Evolutionary conservation across 306 rosid species (phyloP), one percentile per base, ranked within the genome.

Genomic region (Glycine soja): DNA sequence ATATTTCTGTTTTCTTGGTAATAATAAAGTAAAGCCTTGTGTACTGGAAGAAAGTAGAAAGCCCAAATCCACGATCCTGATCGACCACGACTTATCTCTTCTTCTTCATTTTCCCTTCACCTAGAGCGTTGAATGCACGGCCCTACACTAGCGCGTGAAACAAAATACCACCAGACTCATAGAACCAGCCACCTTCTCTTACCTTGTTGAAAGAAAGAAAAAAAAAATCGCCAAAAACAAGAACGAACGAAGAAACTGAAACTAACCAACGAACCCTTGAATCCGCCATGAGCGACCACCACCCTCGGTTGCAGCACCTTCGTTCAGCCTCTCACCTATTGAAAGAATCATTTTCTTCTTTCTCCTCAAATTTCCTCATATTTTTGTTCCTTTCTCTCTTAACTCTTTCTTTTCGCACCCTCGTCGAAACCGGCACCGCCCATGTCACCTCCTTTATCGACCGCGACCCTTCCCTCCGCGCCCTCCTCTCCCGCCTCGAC

Each of bases 401-500:
- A 69, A 84, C 92, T 79, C 85, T 89, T 79, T 93, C 96, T 13
- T 95, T 95, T 74, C 97, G 98, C 24, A 59, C 86, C 18, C 68
- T 90, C 82, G 90, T 95, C 14, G 98, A 95, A 64, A 88, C 85
- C 59, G 97, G 96, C 4, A 84, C 96, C 85, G 48, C 77, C 67
- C 81, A 87, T 81, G 88, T 93, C 77, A 93, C 95, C 80, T 73
- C 98, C 62, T 88, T 93, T 85, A 86, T 93, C 74, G 99, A 93
- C 78, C 93, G 90, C 11, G 98, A 95, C 76, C 98, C 98, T 14
- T 88, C 96, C 15, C 91, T 95, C 61, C 82, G 77, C 24, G 77
- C 96, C 10, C 88, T 95, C 40, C 92, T 95, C 81, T 91, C 94
- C 7, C 97, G 90, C 50, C 92, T 95, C 66, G 96, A 93, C 77